These are phyloP conservation scores for Talinum fruticosum DNA, from an alignment of 148 eudicot species.

Conservation along the genomic window DNA sequence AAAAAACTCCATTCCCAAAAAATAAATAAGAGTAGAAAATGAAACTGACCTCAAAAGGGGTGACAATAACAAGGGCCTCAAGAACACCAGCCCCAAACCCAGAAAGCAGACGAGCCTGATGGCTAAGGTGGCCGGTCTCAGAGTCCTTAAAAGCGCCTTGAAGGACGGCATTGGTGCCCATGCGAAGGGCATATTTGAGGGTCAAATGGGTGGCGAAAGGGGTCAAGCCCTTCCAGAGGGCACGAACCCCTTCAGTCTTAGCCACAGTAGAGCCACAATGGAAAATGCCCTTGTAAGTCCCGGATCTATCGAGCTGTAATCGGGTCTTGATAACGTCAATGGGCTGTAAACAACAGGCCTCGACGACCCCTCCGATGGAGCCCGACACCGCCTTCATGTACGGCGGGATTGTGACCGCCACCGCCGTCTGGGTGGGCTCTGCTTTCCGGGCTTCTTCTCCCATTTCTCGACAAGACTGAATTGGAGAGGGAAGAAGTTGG, in stretches of 20 bases:
- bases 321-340: conserved; percentile 92
- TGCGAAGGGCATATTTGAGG: conserved; percentile 71
- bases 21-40: neutral
- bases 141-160: conserved; percentile 68
- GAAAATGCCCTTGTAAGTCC: conserved; percentile 64
- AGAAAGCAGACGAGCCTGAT: conserved; percentile 49
- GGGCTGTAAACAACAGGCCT: conserved; percentile 78
- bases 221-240: conserved; percentile 86
- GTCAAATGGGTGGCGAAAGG: conserved; percentile 90
- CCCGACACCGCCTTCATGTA: conserved; percentile 84
- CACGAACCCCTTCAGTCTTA: conserved; percentile 54
- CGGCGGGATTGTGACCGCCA: conserved; percentile 19
- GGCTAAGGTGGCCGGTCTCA: conserved; percentile 54
- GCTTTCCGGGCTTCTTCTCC: neutral
- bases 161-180: conserved; percentile 83
- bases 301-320: conserved; percentile 65
- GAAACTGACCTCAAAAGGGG: conserved; percentile 68
- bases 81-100: conserved; percentile 94
- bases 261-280: conserved; percentile 68
- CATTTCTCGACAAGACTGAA: neutral
- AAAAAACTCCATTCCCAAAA: neutral
- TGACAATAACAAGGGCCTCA: conserved; percentile 88
- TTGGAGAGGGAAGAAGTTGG: neutral
- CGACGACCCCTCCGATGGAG: conserved; percentile 74
- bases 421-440: neutral